phyloP scores from a whole-genome alignment of 345 rosid species.

The Sonneratia alba region DNA sequence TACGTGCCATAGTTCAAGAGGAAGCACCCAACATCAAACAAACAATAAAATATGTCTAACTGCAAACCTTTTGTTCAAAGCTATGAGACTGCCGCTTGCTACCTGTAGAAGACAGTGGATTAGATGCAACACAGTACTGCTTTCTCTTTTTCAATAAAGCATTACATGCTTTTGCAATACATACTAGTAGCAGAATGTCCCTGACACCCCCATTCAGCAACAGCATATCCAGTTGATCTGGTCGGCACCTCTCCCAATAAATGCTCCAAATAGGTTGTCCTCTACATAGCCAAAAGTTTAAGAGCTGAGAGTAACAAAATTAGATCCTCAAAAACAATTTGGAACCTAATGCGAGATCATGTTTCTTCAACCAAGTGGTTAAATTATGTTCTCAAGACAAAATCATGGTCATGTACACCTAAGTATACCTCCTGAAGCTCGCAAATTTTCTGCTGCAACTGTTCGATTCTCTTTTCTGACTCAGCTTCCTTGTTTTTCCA shows the following conservation, averaged over 20 bases:
- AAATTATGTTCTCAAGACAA: background rate
- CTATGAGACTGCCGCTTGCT: background rate
- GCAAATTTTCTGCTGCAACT: conserved; percentile 24
- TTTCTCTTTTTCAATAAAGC: background rate
- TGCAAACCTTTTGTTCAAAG: conserved; percentile 1
- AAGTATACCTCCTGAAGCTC: conserved; percentile 40
- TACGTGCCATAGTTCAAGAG: background rate
- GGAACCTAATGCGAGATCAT: too few relatives aligned
- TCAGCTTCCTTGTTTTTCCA: conserved; percentile 45
- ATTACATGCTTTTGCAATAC: background rate
- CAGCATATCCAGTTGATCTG: conserved; percentile 14
- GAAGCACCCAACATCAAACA: background rate
- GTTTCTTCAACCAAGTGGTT: background rate
- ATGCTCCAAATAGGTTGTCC: conserved; percentile 26
- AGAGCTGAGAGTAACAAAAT: background rate
- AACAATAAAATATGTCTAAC: background rate
- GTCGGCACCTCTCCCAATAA: conserved; percentile 19
- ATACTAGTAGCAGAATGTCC: conserved; percentile 23
- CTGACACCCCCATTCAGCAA: conserved; percentile 10
- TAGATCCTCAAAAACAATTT: background rate
- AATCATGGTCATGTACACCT: background rate
- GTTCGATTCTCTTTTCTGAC: conserved; percentile 10
- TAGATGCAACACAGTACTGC: background rate
- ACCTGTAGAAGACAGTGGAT: background rate
- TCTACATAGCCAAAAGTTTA: conserved; percentile 20